phyloP scores from a whole-genome alignment of 768 basidiomycete species.

The Sutorius australiensis region DNA sequence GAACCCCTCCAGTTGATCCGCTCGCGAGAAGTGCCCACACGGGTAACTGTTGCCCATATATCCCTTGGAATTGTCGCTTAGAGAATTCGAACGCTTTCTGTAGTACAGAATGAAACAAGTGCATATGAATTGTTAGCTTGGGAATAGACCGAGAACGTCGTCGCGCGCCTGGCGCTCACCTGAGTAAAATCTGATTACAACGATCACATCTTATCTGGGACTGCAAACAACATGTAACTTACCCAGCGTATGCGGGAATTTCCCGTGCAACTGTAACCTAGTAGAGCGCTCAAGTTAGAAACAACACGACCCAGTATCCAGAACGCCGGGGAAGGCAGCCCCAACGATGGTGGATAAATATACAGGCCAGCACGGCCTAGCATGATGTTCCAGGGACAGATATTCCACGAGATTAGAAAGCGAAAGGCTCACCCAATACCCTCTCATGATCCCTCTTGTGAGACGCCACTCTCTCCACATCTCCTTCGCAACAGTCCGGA shows the following conservation, averaged over 20 bases:
- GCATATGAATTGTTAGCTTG: neutral
- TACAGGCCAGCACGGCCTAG: neutral
- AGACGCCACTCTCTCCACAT: conserved; percentile 91
- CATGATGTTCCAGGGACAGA: neutral
- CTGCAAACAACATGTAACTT: neutral
- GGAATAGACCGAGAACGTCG: neutral
- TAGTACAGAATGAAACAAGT: neutral
- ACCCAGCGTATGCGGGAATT: conserved; percentile 94
- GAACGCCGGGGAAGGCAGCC: neutral
- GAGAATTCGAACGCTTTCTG: conserved; percentile 81
- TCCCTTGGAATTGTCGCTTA: conserved; percentile 67
- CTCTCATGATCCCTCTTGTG: conserved; percentile 86
- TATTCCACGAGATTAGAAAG: conserved; percentile 7
- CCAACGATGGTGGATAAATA: neutral
- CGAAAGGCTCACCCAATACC: conserved; percentile 75
- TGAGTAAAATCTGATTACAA: conserved; percentile 57
- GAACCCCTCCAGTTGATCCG: conserved; percentile 77
- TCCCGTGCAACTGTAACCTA: conserved; percentile 90
- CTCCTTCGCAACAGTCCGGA: conserved; percentile 67
- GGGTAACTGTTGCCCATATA: conserved; percentile 66
- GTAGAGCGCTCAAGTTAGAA: neutral
- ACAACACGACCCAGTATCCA: neutral
- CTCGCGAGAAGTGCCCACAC: conserved; percentile 84
- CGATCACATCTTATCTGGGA: neutral
- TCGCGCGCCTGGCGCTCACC: conserved; percentile 32